Base-by-base conservation (phyloP, 768 basidiomycete species). In the Amyloporia xantha region DNA sequence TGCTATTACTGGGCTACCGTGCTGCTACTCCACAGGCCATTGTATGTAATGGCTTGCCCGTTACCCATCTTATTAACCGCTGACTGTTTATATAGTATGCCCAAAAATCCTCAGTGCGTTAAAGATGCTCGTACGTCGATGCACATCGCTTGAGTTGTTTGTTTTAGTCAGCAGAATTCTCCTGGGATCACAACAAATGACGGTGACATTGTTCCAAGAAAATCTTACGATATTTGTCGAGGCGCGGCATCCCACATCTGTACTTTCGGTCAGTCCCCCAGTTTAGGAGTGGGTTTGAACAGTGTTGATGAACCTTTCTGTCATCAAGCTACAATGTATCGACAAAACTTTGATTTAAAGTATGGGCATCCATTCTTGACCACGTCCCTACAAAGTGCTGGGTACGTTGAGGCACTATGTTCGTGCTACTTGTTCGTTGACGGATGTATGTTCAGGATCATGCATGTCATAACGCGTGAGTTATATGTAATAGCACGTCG, bases 171-270 rank as follows among this genome's bases (percentile, higher is more conserved):
- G n/a, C n/a, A n/a, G n/a, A n/a, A n/a, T n/a, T n/a, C n/a, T n/a
- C n/a, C n/a, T n/a, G n/a, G n/a, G n/a, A n/a, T n/a, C n/a, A n/a
- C 52, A n/a, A 38, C 30, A 41, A 28, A 55, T 27, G 62, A 63
- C 17, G 60, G 64, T 2, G 68, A 71, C 26, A 71, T 76, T 0
- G 57, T 71, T 6, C 80, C 79, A 23, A 67, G 77, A 51, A 82
- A 84, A 59, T 80, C 86, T 2, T 84, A 87, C 52, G 88, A 90
- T 58, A 68, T 87, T 15, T 82, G 85, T n/a, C 84, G 86, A 63
- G 70, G 77, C 42, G 88, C 88, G 39, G 87, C 88, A 23, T 77
- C 73, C 40, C 82, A 86, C 54, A 68, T 89, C 41, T 80, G 80
- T 50, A 70, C 79, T 3, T 76, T 83, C 54, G 77, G 87, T 85